These are phyloP conservation scores for Pistacia atlantica DNA, from an alignment of 345 rosid species.

Conservation along the genomic window DNA sequence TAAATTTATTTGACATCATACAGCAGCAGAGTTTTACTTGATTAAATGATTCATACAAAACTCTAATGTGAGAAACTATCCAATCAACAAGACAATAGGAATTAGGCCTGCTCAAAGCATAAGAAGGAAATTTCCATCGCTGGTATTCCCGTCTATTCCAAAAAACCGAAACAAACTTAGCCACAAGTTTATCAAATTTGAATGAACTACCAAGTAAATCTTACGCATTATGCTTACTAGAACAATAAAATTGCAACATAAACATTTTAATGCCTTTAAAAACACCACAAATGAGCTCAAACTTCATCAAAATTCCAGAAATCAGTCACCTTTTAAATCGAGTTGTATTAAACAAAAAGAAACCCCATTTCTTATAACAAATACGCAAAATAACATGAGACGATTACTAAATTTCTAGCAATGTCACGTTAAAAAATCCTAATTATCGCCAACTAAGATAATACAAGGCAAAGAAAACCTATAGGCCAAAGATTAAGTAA, in stretches of 20 bases:
- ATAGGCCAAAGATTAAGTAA: no score
- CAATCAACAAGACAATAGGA: not conserved
- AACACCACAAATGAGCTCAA: slow-evolving; percentile 1
- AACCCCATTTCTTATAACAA: not conserved
- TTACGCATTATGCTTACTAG: not conserved
- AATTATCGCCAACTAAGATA: no score
- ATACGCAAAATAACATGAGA: not conserved
- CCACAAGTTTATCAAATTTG: not conserved
- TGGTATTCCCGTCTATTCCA: not conserved
- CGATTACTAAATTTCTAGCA: not conserved
- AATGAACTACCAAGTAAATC: not conserved
- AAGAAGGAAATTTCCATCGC: not conserved
- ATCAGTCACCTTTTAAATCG: not conserved
- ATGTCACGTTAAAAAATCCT: no score
- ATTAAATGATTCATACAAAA: slow-evolving; percentile 9
- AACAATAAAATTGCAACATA: not conserved
- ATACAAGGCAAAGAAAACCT: no score
- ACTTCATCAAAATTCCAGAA: not conserved
- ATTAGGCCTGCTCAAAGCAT: slow-evolving; percentile 7
- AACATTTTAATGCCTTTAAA: not conserved
- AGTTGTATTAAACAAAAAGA: not conserved
- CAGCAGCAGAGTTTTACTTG: slow-evolving; percentile 4
- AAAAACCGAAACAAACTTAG: not conserved
- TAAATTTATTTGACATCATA: slow-evolving; percentile 25
- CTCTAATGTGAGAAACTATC: not conserved